Base-by-base conservation (phyloP, 2,329 filamentous ascomycete genomes). In the Ceratocystis colombiana region DNA sequence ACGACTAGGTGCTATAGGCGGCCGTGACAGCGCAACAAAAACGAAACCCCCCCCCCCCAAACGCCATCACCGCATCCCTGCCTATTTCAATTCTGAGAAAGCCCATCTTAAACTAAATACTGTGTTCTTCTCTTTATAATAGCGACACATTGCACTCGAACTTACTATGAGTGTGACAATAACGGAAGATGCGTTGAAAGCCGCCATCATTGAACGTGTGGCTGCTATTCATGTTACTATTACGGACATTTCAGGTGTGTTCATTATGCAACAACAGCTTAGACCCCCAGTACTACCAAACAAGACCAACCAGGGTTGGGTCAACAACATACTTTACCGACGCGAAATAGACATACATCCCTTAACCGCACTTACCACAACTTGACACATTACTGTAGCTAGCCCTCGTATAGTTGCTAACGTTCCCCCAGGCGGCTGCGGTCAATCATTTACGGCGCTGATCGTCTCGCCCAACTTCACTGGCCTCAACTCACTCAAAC, bases 161-260 rank as follows among this genome's bases (percentile, higher is more conserved):
- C 22, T 30, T 8, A 68, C 46, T 12, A 69, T 70, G 69, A 20
- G 64, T 33, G 55, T 50, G 0, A 20, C 57, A 63, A 68, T 82
- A 69, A 86, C 90, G 55, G 86, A 90, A 68, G 84, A 85, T 46
- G 82, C 80, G 62, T 80, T 97, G 65, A 85, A 82, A 73, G 78
- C 79, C 55, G 88, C 87, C 68, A 81, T 96, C 71, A 82, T 80
- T 46, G 79, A 87, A 71, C 84, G 86, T 70, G 80, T 96, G 65
- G 81, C 84, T 67, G 90, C 91, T 25, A 80, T 82, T 33, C 84
- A 95, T 77, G 90, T 96, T 69, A 87, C 94, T 72, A 90, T 96
- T 71, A 88, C 89, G 70, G 93, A 97, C 77, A 85, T 96, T 80
- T 96, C 91, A 70, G 93, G 92, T 96, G 83, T 68, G 79, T 74